Conservation (phyloP, 371 early-diverging fungal species). For the Funneliformis caledonium region DNA sequence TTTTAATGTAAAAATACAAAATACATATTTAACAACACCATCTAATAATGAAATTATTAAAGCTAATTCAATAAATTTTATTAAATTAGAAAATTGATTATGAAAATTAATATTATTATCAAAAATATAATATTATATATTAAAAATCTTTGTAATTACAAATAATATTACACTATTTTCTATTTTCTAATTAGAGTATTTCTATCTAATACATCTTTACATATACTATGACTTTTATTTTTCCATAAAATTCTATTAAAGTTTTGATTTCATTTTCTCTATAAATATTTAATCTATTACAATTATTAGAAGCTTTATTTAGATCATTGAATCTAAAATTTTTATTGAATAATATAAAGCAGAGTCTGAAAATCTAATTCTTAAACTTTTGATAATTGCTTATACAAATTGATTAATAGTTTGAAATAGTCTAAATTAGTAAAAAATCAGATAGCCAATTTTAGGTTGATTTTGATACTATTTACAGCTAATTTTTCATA, state of each 20-base stretch:
- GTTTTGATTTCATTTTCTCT: neutral
- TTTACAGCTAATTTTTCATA: no score
- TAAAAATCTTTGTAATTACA: neutral
- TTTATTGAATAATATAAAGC: neutral
- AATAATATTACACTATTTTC: neutral
- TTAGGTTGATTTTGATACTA: no score
- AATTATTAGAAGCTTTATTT: neutral
- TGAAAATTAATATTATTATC: neutral
- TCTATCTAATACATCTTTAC: neutral
- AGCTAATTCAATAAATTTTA: neutral
- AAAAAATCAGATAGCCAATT: no score
- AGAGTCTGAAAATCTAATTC: neutral
- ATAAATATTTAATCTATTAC: neutral
- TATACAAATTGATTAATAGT: neutral
- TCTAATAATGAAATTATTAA: neutral
- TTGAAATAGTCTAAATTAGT: no score
- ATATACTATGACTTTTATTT: neutral
- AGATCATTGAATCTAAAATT: slow-evolving; percentile 20
- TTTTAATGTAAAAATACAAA: neutral
- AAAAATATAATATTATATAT: neutral
- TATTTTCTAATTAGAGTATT: neutral
- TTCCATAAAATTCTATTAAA: neutral
- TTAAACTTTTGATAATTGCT: neutral
- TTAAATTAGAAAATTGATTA: neutral
- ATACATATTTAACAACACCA: neutral